Evolutionary conservation across 441 rosid species (phyloP).

Genomic region (Biscutella auriculata): DNA sequence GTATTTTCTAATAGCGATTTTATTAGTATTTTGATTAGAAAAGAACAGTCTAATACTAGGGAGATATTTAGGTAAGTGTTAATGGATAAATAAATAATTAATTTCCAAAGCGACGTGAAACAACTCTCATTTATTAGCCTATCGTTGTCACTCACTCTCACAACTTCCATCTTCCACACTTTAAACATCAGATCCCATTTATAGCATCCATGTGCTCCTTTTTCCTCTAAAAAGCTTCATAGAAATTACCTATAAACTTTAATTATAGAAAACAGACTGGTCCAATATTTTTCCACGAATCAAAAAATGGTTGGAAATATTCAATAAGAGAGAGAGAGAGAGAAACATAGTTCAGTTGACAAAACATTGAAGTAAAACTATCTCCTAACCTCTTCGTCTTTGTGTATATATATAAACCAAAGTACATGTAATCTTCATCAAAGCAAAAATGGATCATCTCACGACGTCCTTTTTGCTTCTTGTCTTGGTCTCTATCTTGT

Average conservation of each 20-base stretch:
- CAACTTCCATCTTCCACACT: slow-evolving; percentile 26
- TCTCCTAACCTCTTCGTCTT: slow-evolving; percentile 10
- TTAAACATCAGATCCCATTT: slow-evolving; percentile 17
- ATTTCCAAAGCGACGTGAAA: slow-evolving; percentile 19
- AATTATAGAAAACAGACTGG: slow-evolving; percentile 8
- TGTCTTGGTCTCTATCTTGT: slow-evolving; percentile 15
- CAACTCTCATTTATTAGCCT: slow-evolving; percentile 21
- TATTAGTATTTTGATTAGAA: too few relatives aligned
- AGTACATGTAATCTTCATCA: background rate
- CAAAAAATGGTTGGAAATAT: slow-evolving; percentile 11
- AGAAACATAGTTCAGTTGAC: background rate
- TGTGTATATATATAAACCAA: slow-evolving; percentile 5
- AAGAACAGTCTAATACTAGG: background rate
- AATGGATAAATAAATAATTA: background rate
- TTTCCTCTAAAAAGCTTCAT: background rate
- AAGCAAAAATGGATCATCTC: slow-evolving; percentile 11
- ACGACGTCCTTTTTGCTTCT: slow-evolving; percentile 7
- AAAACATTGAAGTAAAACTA: slow-evolving; percentile 8
- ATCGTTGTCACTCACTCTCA: slow-evolving; percentile 13
- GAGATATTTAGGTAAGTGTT: background rate
- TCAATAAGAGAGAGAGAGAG: slow-evolving; percentile 13
- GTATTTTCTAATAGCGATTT: too few relatives aligned
- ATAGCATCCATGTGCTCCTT: slow-evolving; percentile 18
- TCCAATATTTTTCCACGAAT: slow-evolving; percentile 5
- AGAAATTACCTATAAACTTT: background rate